Evolutionary conservation across 768 basidiomycete species (phyloP).

Genomic region (Tricholoma sp.): DNA sequence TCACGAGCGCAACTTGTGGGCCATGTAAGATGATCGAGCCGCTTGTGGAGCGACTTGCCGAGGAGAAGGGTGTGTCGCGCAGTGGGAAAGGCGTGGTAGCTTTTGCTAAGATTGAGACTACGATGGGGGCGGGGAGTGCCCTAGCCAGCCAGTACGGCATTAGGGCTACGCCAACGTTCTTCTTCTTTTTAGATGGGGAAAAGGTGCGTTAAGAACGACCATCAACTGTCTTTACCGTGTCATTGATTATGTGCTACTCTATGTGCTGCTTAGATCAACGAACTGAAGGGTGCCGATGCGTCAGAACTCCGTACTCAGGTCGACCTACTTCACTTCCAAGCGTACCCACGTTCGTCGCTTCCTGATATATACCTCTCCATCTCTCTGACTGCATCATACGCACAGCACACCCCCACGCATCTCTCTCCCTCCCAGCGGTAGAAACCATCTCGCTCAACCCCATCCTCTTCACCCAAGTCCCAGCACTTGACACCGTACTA

Average conservation of each 20-base stretch:
- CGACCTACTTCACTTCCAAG: conserved; percentile 68
- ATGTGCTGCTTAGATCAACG: conserved; percentile 42
- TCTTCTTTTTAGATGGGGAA: conserved; percentile 76
- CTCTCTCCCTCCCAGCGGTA: conserved; percentile 53
- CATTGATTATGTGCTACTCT: background rate
- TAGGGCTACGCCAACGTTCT: conserved; percentile 80
- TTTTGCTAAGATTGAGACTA: conserved; percentile 84
- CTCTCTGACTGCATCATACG: background rate
- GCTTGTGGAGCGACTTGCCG: conserved; percentile 72
- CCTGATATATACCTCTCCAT: background rate
- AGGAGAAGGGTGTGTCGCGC: conserved; percentile 44
- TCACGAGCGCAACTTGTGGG: conserved; percentile 70
- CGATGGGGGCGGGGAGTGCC: conserved; percentile 54
- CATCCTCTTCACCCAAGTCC: conserved; percentile 71
- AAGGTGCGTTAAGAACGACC: conserved; percentile 43
- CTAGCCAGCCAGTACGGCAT: conserved; percentile 65
- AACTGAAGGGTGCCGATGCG: conserved; percentile 68
- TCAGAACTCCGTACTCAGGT: conserved; percentile 69
- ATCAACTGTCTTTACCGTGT: background rate
- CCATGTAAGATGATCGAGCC: conserved; percentile 86
- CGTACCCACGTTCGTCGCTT: conserved; percentile 72
- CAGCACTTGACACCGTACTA: conserved; percentile 59
- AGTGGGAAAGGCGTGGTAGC: conserved; percentile 54
- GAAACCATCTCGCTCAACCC: conserved; percentile 64
- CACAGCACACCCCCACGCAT: conserved; percentile 72